Percentiles rank a stretch among this genome's conserved stretches.
These are phyloP conservation scores for Aspergillus sp. DNA, from an alignment of 2,329 filamentous ascomycete genomes.

Conservation along the genomic window DNA sequence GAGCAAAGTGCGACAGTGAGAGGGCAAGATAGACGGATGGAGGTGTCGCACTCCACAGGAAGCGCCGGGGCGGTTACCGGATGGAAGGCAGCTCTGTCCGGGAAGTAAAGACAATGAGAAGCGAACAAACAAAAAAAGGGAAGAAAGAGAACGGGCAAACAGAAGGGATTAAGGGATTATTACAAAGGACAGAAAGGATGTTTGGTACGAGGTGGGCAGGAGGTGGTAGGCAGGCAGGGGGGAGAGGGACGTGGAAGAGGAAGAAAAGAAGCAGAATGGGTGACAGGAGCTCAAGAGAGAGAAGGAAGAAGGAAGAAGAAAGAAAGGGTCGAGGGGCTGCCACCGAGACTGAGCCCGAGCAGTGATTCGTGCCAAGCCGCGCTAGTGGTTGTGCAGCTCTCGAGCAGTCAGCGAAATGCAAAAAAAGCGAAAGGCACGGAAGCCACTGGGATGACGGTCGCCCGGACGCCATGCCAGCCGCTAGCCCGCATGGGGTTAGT, in stretches of 20 bases:
- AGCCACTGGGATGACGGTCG: slow-evolving; percentile 10
- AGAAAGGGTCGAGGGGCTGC: slow-evolving; percentile 24
- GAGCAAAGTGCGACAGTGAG: neutral
- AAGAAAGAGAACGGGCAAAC: slow-evolving; percentile 6
- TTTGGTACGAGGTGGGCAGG: slow-evolving; percentile 4
- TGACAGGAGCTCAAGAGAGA: slow-evolving; percentile 3
- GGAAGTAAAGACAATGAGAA: no score
- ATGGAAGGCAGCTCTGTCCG: no score
- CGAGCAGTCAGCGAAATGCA: slow-evolving; percentile 19
- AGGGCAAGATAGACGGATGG: no score
- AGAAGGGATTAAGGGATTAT: neutral
- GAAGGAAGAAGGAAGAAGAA: slow-evolving; percentile 3
- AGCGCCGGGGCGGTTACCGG: no score
- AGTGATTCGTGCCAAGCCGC: slow-evolving; percentile 24
- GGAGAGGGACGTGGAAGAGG: slow-evolving; percentile 6
- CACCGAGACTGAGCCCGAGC: slow-evolving; percentile 11
- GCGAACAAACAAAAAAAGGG: neutral
- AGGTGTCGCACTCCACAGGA: no score
- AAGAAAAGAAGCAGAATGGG: slow-evolving; percentile 7
- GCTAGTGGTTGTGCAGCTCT: slow-evolving; percentile 31
- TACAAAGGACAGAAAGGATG: neutral
- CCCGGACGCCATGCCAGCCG: slow-evolving; percentile 18
- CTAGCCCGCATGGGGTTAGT: slow-evolving; percentile 21
- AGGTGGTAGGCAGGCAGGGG: slow-evolving; percentile 5
- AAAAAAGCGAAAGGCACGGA: slow-evolving; percentile 19